These are phyloP conservation scores for Microbotryum scabiosae DNA, from an alignment of 1,284 basidiomycete species.

Conservation along the genomic window DNA sequence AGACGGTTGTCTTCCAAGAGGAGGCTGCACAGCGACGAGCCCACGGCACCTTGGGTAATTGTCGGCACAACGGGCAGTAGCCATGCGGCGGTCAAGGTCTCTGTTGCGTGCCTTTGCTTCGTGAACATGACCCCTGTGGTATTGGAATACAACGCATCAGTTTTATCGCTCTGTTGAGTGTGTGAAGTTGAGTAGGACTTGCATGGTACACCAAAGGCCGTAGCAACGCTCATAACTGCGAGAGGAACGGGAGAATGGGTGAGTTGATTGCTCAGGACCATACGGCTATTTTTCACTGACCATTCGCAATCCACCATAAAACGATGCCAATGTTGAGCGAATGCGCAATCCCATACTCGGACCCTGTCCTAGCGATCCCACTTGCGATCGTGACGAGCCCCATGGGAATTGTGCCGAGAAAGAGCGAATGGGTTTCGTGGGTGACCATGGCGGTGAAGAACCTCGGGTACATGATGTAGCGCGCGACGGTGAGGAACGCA, in stretches of 20 bases:
- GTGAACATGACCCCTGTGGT: conserved; percentile 30
- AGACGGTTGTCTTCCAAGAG: conserved; percentile 18
- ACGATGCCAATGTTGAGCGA: conserved; percentile 25
- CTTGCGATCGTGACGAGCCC: conserved; percentile 31
- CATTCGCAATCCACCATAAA: conserved; percentile 33
- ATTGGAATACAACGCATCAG: background rate
- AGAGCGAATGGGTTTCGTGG: conserved; percentile 33
- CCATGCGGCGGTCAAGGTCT: conserved; percentile 34
- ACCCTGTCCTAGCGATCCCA: conserved; percentile 28
- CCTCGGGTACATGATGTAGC: conserved; percentile 31
- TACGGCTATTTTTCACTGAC: background rate
- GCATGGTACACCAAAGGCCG: conserved; percentile 26
- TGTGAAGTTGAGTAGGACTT: background rate
- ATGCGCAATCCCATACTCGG: conserved; percentile 26
- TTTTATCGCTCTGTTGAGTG: no score
- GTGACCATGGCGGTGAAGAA: conserved; percentile 32
- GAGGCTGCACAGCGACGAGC: conserved; percentile 28
- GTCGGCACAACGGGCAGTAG: conserved; percentile 34
- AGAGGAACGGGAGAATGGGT: no score
- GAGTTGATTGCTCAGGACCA: background rate
- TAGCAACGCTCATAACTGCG: conserved; percentile 18
- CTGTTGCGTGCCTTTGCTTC: conserved; percentile 27
- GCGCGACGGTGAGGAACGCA: conserved; percentile 26
- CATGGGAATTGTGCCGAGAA: conserved; percentile 30
- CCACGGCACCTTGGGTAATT: conserved; percentile 31